Evolutionary conservation across 306 rosid genomes (phyloP).

Genomic region (Biancaea sappan): DNA sequence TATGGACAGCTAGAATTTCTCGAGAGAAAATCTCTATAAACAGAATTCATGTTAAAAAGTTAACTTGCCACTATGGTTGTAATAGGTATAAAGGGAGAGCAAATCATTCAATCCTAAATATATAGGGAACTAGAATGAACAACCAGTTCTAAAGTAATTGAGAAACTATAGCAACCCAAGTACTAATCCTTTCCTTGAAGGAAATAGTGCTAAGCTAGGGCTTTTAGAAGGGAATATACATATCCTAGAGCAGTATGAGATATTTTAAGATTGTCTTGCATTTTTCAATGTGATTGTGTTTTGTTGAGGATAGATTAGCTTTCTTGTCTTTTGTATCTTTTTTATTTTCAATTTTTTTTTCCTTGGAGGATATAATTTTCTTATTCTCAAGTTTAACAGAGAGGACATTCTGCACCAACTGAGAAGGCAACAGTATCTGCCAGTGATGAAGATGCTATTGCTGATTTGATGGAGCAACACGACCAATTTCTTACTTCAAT

Average conservation of each 20-base stretch:
- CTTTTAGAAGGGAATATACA: no score
- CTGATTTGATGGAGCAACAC: slow-evolving; percentile 81
- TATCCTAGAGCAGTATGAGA: background rate
- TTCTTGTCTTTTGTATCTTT: background rate
- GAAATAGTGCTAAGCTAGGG: background rate
- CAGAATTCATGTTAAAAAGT: no score
- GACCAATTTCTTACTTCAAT: slow-evolving; percentile 79
- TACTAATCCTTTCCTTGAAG: no score
- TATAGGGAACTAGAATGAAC: background rate
- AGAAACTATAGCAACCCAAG: background rate
- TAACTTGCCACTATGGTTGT: no score
- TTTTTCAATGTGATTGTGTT: slow-evolving; percentile 19
- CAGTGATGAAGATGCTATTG: slow-evolving; percentile 84
- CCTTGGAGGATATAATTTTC: slow-evolving; percentile 35
- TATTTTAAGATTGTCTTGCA: background rate
- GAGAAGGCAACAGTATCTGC: slow-evolving; percentile 80
- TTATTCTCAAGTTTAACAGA: slow-evolving; percentile 56
- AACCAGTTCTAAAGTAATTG: background rate
- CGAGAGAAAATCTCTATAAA: no score
- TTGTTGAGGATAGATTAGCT: slow-evolving; percentile 5
- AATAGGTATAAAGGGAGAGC: no score
- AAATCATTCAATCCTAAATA: background rate
- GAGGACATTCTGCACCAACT: slow-evolving; percentile 64
- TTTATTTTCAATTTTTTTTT: slow-evolving; percentile 1
- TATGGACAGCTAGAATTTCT: no score